A percentile compares a stretch with the other conserved stretches of the same genome.
These are phyloP conservation scores for Ophiostoma ips DNA, from an alignment of 2,329 filamentous ascomycete genomes.

Conservation along the genomic window DNA sequence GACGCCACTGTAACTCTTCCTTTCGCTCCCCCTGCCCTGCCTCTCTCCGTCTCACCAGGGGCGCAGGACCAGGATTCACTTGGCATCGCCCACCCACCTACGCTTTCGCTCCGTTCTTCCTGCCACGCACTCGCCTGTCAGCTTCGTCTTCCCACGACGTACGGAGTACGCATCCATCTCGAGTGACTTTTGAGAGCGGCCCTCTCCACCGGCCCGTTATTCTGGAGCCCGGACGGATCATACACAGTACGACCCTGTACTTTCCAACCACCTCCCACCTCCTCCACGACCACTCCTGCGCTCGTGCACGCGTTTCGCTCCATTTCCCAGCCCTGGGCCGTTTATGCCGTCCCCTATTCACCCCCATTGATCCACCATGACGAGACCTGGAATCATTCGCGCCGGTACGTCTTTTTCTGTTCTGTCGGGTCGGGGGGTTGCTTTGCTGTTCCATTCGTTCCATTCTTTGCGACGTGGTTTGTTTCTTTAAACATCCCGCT, in stretches of 20 bases:
- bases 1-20: too few species aligned
- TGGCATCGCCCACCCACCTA: too few species aligned
- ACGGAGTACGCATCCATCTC: neutral
- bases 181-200: too few species aligned
- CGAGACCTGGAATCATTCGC: conserved; percentile 45
- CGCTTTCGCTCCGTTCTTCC: neutral
- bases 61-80: too few species aligned
- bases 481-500: conserved; percentile 1
- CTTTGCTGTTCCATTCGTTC: neutral
- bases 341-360: conserved; percentile 19
- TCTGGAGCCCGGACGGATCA: conserved; percentile 2
- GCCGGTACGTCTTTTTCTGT: conserved; percentile 38
- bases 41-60: neutral
- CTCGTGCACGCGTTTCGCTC: neutral
- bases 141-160: too few species aligned
- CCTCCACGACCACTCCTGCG: neutral
- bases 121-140: neutral
- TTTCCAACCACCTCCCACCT: conserved; percentile 3
- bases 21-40: too few species aligned
- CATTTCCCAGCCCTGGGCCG: neutral
- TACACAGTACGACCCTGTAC: neutral
- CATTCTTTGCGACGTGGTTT: conserved; percentile 5
- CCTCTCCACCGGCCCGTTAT: conserved; percentile 6
- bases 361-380: conserved; percentile 33
- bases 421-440: neutral